Base-by-base conservation (phyloP, 2,329 filamentous ascomycete species). In the Phialophora macrospora region DNA sequence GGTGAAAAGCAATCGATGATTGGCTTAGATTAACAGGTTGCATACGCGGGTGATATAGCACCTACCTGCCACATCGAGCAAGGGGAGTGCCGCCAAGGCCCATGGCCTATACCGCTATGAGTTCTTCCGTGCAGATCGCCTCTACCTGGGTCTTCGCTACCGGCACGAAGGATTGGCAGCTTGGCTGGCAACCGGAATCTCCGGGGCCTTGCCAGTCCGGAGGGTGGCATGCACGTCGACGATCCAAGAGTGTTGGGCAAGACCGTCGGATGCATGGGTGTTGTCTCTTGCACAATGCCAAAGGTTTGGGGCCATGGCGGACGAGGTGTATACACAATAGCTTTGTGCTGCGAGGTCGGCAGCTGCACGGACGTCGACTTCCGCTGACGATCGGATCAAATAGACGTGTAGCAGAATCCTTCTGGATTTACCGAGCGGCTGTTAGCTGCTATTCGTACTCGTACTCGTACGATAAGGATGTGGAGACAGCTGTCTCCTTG, bases 21-120 rank as follows among this genome's bases (percentile, higher is more conserved):
- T 63, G 55, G 60, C 52, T 52, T 14, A 66, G 60, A 63, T 66
- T 66, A 56, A 56, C n/a, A 66, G 60, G 64, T 66, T 63, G 56
- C 60, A 63, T 46, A 51, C 20, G 17, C 44, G 26, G 11, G 28
- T 28, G 22, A 32, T 5, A 30, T 46, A 30, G 17, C 30, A 30
- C 44, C n/a, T 46, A 62, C 59, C 44, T 56, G 34, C 55, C 22
- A 49, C 22, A 51, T 49, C 24, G 9, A 59, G 56, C 9, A 59
- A 48, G 46, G 41, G 30, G 3, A 34, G 30, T 8, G 28, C 4
- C 4, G 30, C 7, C 41, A 22, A 28, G 38, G 38, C 26, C 20
- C 30, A 24, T 20, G 28, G 41, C 56, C 12, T 48, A 32, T 32
- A 30, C 44, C 30, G 56, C 14, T 28, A 44, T 26, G 41, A 49